A percentile compares a stretch with the other conserved stretches of the same genome.
phyloP scores from a whole-genome alignment of 208 protist species.

The Tetramitus jugosus region DNA sequence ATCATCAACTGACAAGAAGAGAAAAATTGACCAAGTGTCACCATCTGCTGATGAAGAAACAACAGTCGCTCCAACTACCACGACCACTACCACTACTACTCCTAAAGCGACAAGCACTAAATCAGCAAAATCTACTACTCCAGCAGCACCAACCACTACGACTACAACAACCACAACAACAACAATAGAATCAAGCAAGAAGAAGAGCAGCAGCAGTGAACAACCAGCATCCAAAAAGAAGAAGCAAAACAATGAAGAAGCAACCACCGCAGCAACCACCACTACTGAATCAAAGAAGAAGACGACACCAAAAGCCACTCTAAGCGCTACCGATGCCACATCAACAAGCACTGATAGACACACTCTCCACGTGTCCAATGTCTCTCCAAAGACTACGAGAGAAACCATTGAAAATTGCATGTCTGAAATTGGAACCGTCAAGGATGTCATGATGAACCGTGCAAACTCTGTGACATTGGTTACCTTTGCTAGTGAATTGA shows the following conservation, averaged over 20 bases:
- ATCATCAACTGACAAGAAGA: neutral
- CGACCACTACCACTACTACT: neutral
- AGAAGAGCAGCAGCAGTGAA: neutral
- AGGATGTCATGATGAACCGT: neutral
- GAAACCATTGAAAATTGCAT: neutral
- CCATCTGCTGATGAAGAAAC: neutral
- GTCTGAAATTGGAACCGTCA: neutral
- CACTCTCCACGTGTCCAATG: neutral
- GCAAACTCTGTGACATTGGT: neutral
- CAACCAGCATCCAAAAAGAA: neutral
- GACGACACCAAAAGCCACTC: no score
- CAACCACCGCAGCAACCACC: neutral
- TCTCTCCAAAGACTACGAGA: neutral
- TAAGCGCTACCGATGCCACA: no score
- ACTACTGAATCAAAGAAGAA: neutral
- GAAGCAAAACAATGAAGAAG: neutral
- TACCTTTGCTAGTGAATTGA: neutral
- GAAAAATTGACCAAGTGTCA: neutral
- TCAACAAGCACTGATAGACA: neutral
- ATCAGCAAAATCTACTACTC: neutral
- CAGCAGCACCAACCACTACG: neutral
- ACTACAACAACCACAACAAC: no score
- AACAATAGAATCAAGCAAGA: neutral
- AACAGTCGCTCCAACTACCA: neutral
- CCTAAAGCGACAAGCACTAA: neutral